phyloP scores from a whole-genome alignment of 1,284 basidiomycete species.

The Microstroma glucosiphilum region DNA sequence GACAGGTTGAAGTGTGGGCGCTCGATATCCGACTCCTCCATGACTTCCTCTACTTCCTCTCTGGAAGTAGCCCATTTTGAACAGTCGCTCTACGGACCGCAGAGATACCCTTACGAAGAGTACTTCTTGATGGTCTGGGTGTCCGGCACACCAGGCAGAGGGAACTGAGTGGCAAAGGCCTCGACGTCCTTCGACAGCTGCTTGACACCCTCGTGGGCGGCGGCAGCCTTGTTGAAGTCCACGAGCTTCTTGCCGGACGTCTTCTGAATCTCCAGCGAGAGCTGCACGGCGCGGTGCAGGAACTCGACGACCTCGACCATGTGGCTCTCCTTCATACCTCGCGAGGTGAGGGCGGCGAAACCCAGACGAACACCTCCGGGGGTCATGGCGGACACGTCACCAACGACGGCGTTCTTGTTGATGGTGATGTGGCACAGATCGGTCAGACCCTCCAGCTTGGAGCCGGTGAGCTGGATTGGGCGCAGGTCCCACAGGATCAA shows the following conservation, averaged over 20 bases:
- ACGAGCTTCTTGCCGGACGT: constrained; percentile 90
- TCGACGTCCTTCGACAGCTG: constrained; percentile 69
- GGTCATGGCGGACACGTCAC: constrained; percentile 85
- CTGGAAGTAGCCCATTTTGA: too few relatives aligned
- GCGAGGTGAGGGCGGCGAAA: constrained; percentile 86
- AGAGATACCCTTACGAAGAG: constrained; percentile 15
- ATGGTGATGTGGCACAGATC: constrained; percentile 78
- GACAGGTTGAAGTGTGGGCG: too few relatives aligned
- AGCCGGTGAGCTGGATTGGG: constrained; percentile 88
- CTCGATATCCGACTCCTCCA: too few relatives aligned
- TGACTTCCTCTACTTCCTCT: too few relatives aligned
- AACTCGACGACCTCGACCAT: constrained; percentile 79
- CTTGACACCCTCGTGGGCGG: constrained; percentile 66
- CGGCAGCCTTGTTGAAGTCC: constrained; percentile 81
- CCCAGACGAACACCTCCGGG: constrained; percentile 97
- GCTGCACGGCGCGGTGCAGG: constrained; percentile 51
- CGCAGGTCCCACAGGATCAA: constrained; percentile 96
- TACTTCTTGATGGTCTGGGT: constrained; percentile 51
- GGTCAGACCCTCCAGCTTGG: constrained; percentile 97
- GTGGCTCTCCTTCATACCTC: constrained; percentile 82
- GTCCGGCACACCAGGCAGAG: constrained; percentile 80
- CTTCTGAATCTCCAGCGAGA: constrained; percentile 61
- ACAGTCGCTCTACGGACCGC: too few relatives aligned
- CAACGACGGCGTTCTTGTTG: constrained; percentile 89
- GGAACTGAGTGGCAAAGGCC: constrained; percentile 77